Evolutionary conservation across 2,329 filamentous ascomycete genomes (phyloP).

Genomic region (Aspergillus cejpii): DNA sequence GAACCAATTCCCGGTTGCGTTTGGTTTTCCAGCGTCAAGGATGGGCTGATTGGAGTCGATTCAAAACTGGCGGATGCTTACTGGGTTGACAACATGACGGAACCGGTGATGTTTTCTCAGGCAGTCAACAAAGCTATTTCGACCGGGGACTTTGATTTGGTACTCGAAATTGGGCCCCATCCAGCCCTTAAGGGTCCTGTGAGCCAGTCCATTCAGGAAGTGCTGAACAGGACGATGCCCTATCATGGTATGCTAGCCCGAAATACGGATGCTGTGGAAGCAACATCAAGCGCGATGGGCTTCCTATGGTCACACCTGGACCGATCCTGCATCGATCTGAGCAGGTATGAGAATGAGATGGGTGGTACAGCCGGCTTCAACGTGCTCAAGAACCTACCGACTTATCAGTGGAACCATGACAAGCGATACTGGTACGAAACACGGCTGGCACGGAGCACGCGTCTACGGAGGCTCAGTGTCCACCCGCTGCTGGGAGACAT

Average conservation of each 20-base stretch:
- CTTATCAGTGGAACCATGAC: constrained; percentile 8
- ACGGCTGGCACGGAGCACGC: background rate
- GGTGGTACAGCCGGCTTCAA: background rate
- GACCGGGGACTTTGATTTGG: background rate
- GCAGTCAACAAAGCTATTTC: background rate
- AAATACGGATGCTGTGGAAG: background rate
- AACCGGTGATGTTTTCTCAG: background rate
- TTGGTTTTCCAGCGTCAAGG: background rate
- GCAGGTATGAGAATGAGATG: background rate
- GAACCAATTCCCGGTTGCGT: background rate
- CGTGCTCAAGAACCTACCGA: background rate
- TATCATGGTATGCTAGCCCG: background rate
- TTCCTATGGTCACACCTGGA: too few species aligned
- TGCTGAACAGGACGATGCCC: background rate
- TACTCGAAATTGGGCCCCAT: constrained; percentile 2
- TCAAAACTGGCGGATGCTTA: background rate
- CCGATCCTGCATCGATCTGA: background rate
- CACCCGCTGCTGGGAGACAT: background rate
- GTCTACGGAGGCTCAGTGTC: background rate
- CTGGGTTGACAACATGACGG: constrained; percentile 1
- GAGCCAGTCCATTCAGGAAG: background rate
- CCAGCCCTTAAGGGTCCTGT: background rate
- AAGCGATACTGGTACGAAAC: constrained; percentile 4
- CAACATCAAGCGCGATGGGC: background rate
- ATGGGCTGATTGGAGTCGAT: background rate